These are phyloP conservation scores for Gentiana straminea DNA, from an alignment of 257 asterid genomes.

Conservation along the genomic window DNA sequence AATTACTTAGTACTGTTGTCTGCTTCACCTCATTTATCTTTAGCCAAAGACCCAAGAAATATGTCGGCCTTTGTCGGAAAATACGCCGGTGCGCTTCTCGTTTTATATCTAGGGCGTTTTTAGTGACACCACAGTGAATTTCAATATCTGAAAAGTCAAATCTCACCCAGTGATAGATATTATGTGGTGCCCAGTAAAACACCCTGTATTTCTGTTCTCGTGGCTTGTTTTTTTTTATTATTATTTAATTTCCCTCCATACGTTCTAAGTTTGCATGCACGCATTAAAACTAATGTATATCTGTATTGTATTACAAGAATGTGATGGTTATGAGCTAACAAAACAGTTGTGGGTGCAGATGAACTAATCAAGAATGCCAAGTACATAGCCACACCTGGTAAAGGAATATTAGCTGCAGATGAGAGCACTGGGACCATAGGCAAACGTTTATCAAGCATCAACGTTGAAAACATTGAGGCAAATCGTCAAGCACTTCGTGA, in stretches of 20 bases:
- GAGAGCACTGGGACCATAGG: conserved; percentile 93
- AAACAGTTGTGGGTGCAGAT: conserved; percentile 20
- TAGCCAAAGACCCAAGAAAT: conserved; percentile 1
- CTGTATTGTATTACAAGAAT: no score
- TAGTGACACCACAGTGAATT: no score
- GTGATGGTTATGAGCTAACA: background rate
- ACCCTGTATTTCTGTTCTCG: no score
- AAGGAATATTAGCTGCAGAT: conserved; percentile 84
- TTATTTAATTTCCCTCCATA: background rate
- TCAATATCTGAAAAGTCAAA: no score
- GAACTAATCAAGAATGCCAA: conserved; percentile 80
- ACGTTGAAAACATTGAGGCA: conserved; percentile 68
- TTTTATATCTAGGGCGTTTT: no score
- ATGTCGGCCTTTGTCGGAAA: conserved; percentile 90
- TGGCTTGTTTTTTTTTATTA: background rate
- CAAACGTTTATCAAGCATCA: conserved; percentile 63
- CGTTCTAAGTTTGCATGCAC: conserved; percentile 2
- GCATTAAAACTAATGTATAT: background rate
- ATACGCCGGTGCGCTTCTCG: conserved; percentile 49
- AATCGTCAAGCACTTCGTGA: conserved; percentile 84
- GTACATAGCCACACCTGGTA: conserved; percentile 77
- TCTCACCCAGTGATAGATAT: no score
- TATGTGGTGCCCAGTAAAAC: no score
- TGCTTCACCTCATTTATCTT: conserved; percentile 10
- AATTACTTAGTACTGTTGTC: conserved; percentile 3